Evolutionary conservation across 352 stramenopile genomes (phyloP).

Genomic region (Peronospora farinosa): DNA sequence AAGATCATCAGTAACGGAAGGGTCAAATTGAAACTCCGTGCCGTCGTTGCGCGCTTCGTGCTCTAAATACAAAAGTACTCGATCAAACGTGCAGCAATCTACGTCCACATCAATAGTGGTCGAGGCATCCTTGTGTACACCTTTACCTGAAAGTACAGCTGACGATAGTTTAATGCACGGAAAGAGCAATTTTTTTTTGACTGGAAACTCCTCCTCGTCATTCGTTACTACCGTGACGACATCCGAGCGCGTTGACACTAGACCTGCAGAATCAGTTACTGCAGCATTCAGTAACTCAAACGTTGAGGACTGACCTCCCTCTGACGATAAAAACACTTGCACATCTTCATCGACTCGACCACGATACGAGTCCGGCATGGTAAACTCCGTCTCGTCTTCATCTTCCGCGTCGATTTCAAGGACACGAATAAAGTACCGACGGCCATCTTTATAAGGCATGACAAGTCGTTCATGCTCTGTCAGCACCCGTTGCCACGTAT

Average conservation of each 20-base stretch:
- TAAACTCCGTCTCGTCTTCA: conserved; percentile 73
- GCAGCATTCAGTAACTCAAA: conserved; percentile 45
- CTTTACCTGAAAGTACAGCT: conserved; percentile 64
- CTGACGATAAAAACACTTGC: conserved; percentile 51
- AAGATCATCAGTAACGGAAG: conserved; percentile 66
- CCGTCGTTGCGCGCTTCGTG: conserved; percentile 65
- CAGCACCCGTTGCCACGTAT: conserved; percentile 51
- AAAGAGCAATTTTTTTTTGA: conserved; percentile 86
- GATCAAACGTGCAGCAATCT: conserved; percentile 86
- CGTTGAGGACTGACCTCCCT: conserved; percentile 25
- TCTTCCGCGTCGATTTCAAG: conserved; percentile 66
- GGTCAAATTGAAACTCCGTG: conserved; percentile 74
- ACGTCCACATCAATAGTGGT: conserved; percentile 63
- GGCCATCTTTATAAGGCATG: conserved; percentile 43
- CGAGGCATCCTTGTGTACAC: conserved; percentile 66
- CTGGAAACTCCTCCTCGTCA: conserved; percentile 85
- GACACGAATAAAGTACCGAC: conserved; percentile 64
- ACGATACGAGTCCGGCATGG: conserved; percentile 79
- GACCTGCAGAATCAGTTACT: conserved; percentile 18
- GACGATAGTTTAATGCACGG: conserved; percentile 85
- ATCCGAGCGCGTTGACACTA: conserved; percentile 47
- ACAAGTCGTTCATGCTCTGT: conserved; percentile 76
- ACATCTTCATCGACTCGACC: conserved; percentile 55
- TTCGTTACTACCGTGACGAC: conserved; percentile 74
- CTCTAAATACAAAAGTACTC: conserved; percentile 83